phyloP scores from a whole-genome alignment of 805 yeast species.

The Nakazawaea holstii region DNA sequence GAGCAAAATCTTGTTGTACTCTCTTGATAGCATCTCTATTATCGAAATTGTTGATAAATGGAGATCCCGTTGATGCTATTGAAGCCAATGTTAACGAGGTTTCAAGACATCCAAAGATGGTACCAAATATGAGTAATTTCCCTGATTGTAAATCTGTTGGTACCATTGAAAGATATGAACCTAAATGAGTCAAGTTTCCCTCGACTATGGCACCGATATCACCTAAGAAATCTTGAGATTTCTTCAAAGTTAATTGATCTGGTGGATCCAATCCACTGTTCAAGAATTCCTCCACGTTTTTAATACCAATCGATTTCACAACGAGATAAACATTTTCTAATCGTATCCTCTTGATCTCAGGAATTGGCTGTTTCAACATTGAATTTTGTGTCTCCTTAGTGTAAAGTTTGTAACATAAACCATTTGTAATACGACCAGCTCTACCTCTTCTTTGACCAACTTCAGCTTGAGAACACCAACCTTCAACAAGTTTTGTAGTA shows the following conservation, averaged over 20 bases:
- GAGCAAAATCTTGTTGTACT: constrained; percentile 32
- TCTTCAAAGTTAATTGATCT: constrained; percentile 38
- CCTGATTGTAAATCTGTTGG: constrained; percentile 89
- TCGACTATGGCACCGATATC: constrained; percentile 69
- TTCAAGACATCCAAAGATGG: constrained; percentile 79
- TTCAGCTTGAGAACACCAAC: constrained; percentile 89
- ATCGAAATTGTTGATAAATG: constrained; percentile 61
- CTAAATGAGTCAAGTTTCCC: constrained; percentile 61
- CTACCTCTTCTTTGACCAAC: constrained; percentile 91
- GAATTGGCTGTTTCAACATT: constrained; percentile 73
- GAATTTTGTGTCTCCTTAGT: constrained; percentile 52
- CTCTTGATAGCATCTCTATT: constrained; percentile 58
- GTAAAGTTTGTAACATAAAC: constrained; percentile 76
- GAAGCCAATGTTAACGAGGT: constrained; percentile 78
- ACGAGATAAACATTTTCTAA: constrained; percentile 77
- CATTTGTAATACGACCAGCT: constrained; percentile 91
- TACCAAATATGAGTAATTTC: constrained; percentile 71
- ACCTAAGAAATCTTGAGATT: constrained; percentile 46
- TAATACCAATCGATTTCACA: constrained; percentile 85
- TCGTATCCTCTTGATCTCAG: constrained; percentile 83
- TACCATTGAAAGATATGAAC: constrained; percentile 69
- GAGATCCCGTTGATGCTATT: constrained; percentile 65
- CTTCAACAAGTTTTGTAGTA: constrained; percentile 67
- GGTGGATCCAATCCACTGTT: constrained; percentile 83
- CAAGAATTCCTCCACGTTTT: constrained; percentile 64